Evolutionary conservation across 208 protist genomes (phyloP), one percentile per base, ranked within the genome.

Genomic region (Crithidia brevicula): DNA sequence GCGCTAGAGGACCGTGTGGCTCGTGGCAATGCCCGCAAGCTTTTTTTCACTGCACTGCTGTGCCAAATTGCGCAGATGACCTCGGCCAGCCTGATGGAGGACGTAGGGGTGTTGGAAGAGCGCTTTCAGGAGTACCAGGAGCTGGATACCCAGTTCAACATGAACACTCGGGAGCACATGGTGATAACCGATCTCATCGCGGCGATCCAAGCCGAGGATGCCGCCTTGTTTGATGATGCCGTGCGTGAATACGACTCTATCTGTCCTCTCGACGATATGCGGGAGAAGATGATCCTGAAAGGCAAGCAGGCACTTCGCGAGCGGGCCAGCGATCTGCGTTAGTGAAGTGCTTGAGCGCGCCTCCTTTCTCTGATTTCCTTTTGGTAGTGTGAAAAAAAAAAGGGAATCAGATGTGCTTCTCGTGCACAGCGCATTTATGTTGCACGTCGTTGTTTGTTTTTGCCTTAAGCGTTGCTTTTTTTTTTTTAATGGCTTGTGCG

Each of bases 71-170:
- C 91, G 20, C 68, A 43, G n/a, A 85, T 94, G 74, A 92, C 71
- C 22, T 64, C 71, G 33, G 69, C 72, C 36, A 79, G 66, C 9
- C 51, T 94, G 60, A 75, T 83, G 70, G 88, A 93, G 65, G 85
- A 85, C 23, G 77, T 88, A 0, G 83, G 73, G 13, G 77, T 63
- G 36, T 72, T 96, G 53, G 59, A 90, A 60, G 86, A 93, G 78
- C 86, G 79, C 54, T 96, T 96, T 62, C 73, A 85, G 16, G 82
- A 89, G 52, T 94, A 90, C 51, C 88, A 96, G 63, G 82, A 89
- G 45, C 72, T 96, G 27, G 91, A 96, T 67, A 88, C 85, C 31
- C 91, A 94, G 81, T 94, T 96, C 74, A 94, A 88, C 69, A 65
- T 75, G 27, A 46, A 88, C 64, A 94, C 88, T 0, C 88, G 88